Evolutionary conservation across 2,329 filamentous ascomycete species (phyloP).

Genomic region (Dothidotthia symphoricarpi): DNA sequence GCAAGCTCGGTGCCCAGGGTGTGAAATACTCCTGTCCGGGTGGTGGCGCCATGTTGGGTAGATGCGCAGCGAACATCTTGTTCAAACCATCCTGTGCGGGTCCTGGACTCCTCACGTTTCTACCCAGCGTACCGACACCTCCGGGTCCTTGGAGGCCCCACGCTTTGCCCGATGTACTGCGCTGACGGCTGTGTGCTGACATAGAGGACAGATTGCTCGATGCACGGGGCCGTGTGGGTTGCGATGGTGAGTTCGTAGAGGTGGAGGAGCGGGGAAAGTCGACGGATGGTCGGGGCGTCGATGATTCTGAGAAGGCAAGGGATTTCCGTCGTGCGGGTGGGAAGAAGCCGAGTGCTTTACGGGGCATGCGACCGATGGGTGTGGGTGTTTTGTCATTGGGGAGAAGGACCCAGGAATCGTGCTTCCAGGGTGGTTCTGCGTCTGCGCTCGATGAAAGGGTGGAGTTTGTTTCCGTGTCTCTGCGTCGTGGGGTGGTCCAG

Average conservation of each 20-base stretch:
- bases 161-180: constrained; percentile 47
- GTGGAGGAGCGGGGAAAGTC: constrained; percentile 55
- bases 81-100: constrained; percentile 84
- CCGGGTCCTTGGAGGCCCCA: constrained; percentile 71
- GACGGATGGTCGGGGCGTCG: constrained; percentile 66
- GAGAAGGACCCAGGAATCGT: constrained; percentile 85
- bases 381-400: constrained; percentile 69
- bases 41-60: constrained; percentile 69
- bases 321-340: constrained; percentile 89
- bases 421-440: constrained; percentile 71
- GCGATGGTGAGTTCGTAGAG: constrained; percentile 41
- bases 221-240: constrained; percentile 34
- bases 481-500: constrained; percentile 39
- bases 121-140: constrained; percentile 78
- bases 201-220: constrained; percentile 42
- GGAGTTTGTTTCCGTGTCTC: constrained; percentile 31
- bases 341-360: constrained; percentile 83
- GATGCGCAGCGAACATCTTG: constrained; percentile 76
- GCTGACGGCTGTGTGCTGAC: constrained; percentile 38
- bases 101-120: constrained; percentile 69
- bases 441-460: constrained; percentile 47
- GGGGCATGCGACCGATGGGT: constrained; percentile 81
- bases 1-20: constrained; percentile 39
- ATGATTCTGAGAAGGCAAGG: constrained; percentile 60
- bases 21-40: constrained; percentile 56